phyloP scores from a whole-genome alignment of 495 filamentous ascomycete genomes.

The Penicillium antarcticum region DNA sequence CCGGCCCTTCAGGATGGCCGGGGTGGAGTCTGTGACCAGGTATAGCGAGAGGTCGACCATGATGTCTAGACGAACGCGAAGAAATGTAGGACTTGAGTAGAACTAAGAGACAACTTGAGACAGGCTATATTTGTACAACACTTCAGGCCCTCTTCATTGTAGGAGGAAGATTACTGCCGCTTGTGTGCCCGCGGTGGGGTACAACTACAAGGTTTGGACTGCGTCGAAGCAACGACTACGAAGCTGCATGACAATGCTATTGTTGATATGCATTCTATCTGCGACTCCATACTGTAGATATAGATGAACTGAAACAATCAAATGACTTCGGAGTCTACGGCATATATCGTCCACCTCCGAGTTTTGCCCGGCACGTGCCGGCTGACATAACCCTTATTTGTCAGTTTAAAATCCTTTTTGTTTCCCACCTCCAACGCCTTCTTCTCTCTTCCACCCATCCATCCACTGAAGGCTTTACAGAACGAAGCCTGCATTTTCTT shows the following conservation, averaged over 20 bases:
- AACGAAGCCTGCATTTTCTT: conserved; percentile 13
- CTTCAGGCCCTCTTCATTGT: neutral
- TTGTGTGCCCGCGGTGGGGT: conserved; percentile 3
- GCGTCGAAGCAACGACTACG: neutral
- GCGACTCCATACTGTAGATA: too few species aligned
- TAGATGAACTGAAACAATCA: too few species aligned
- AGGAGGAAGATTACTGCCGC: neutral
- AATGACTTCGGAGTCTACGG: neutral
- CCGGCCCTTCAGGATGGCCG: conserved; percentile 66
- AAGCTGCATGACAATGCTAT: neutral
- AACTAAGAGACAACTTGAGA: neutral
- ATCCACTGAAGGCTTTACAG: conserved; percentile 13
- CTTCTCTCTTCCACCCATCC: conserved; percentile 6
- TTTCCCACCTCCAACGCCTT: neutral
- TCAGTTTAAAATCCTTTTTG: conserved; percentile 14
- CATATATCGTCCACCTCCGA: neutral
- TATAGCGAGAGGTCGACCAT: conserved; percentile 68
- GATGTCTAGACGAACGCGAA: conserved; percentile 3
- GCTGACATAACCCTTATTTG: conserved; percentile 19
- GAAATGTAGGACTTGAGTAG: neutral
- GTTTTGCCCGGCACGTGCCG: conserved; percentile 18
- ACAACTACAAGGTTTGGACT: neutral
- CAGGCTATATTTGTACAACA: neutral
- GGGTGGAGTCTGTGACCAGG: conserved; percentile 88
- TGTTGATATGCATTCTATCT: neutral